Conservation (phyloP, 1,284 basidiomycete genomes). For the Polyporus tsugae region DNA sequence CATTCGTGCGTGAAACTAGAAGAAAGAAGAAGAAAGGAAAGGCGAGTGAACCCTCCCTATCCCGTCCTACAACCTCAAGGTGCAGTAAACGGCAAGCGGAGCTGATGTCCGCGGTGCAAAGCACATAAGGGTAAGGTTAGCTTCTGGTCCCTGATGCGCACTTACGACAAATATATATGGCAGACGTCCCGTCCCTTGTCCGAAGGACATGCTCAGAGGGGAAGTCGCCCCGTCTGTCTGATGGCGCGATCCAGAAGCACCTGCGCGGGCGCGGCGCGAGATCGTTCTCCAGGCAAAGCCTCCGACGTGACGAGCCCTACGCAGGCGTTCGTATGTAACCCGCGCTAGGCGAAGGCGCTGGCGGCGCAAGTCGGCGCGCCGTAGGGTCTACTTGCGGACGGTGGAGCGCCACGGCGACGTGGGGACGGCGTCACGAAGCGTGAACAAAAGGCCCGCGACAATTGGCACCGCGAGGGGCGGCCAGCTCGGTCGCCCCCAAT, state of each 20-base stretch:
- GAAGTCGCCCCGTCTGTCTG: neutral
- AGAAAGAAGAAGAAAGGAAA: neutral
- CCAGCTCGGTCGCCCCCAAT: neutral
- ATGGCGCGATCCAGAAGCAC: slow-evolving; percentile 3
- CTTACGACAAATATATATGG: neutral
- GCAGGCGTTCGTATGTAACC: neutral
- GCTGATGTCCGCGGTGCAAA: neutral
- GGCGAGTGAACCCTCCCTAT: neutral
- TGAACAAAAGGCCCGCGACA: neutral
- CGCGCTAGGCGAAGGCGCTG: neutral
- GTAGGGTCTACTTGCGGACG: neutral
- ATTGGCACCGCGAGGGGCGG: neutral
- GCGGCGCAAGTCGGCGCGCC: neutral
- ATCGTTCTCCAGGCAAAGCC: neutral
- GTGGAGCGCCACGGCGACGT: slow-evolving; percentile 6
- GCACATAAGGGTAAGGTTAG: neutral
- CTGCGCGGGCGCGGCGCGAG: neutral
- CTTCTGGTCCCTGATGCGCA: slow-evolving; percentile 6
- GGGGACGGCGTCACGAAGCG: neutral
- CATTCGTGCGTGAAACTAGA: neutral
- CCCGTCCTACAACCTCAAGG: neutral
- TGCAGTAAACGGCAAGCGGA: neutral
- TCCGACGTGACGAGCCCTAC: neutral
- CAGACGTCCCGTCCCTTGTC: slow-evolving; percentile 2
- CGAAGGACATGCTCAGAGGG: neutral